These are phyloP conservation scores for Saraca asoca DNA, from an alignment of 331 rosid genomes.

Conservation along the genomic window DNA sequence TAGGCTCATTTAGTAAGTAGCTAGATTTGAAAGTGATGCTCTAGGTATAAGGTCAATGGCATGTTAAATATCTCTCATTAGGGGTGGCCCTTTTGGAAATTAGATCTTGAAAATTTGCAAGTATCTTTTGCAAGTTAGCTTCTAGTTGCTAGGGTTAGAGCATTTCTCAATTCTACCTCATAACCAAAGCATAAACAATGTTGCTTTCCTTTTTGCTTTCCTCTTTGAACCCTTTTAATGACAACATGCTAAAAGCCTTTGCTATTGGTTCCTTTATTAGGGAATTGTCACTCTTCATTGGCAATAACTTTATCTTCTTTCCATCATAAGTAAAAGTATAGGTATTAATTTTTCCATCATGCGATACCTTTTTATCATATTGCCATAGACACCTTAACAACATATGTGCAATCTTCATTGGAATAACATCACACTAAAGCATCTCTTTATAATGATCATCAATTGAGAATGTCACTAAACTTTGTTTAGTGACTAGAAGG, in stretches of 20 bases:
- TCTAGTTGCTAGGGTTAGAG: not conserved
- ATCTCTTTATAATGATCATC: not conserved
- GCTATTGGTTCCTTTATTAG: not conserved
- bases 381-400: not conserved
- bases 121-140: not conserved
- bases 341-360: not conserved
- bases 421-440: conserved; percentile 7
- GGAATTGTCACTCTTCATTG: not conserved
- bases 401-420: not conserved
- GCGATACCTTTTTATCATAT: not conserved
- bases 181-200: no score
- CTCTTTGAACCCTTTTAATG: not conserved
- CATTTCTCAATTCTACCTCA: not conserved
- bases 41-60: no score
- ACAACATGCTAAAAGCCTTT: not conserved
- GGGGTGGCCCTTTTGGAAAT: not conserved
- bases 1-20: not conserved
- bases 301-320: not conserved
- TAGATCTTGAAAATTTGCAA: not conserved
- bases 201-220: not conserved
- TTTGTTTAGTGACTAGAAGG: no score
- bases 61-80: not conserved
- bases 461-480: no score
- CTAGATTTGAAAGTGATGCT: not conserved
- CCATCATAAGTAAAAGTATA: not conserved